Evolutionary conservation across 75 land plant genomes (phyloP).

Genomic region (Selaginella tamariscina): DNA sequence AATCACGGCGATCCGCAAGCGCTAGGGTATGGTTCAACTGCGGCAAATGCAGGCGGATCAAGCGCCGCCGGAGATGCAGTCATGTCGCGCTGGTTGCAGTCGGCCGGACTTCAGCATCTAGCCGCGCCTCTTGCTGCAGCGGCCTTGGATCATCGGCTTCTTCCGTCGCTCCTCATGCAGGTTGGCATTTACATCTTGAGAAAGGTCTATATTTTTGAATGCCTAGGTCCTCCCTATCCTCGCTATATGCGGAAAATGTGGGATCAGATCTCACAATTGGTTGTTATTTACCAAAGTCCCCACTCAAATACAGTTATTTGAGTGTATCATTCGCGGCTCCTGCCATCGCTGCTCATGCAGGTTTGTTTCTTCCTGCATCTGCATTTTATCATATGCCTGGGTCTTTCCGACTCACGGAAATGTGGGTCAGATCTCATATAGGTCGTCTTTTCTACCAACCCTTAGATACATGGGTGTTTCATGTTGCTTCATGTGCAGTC

Average conservation of each 20-base stretch:
- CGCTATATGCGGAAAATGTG: too few species aligned
- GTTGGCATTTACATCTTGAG: too few species aligned
- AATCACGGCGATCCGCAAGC: neutral
- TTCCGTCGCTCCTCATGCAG: slow-evolving; percentile 79
- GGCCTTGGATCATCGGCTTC: slow-evolving; percentile 50
- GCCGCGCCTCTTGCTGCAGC: slow-evolving; percentile 57
- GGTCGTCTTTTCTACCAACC: neutral
- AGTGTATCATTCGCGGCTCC: too few species aligned
- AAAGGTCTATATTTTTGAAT: too few species aligned
- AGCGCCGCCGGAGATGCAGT: slow-evolving; percentile 45
- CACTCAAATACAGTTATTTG: too few species aligned
- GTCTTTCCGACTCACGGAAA: neutral
- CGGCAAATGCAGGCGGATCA: neutral
- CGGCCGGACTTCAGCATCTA: slow-evolving; percentile 94
- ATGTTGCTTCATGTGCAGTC: too few species aligned
- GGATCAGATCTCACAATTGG: too few species aligned
- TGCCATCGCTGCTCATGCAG: too few species aligned
- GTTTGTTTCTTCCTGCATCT: neutral
- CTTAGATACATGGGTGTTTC: too few species aligned
- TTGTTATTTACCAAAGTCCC: too few species aligned
- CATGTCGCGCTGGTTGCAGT: slow-evolving; percentile 96
- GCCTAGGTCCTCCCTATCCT: too few species aligned
- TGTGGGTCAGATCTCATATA: neutral
- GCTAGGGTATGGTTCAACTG: neutral
- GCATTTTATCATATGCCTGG: neutral